Evolutionary conservation across 139 green algal species (phyloP), one percentile per base, ranked within the genome.

Genomic region (Pseudopediastrum boryanum): DNA sequence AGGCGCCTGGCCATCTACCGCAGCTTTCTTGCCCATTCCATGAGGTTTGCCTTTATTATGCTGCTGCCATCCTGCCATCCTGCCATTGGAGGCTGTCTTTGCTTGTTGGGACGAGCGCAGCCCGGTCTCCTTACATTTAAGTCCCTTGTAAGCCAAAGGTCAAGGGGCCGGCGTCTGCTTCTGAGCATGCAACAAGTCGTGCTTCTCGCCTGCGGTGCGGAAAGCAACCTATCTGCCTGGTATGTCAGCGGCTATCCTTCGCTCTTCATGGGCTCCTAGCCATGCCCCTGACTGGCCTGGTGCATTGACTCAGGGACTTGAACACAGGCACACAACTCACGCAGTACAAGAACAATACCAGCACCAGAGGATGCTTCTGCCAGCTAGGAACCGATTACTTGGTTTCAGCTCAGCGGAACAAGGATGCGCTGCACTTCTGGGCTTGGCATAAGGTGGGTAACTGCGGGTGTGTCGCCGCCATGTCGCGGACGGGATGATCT

Each of bases 221-320:
- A 92, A 3, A 33, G 54, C 9, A 85, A 84, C 59, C 79, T 93
- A 1, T 78, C 67, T 0, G 79, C 78, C 12, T 91, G 85, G 85
- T 90, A 31, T 75, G 77, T 7, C 1, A n/a, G 7, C 2, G 61
- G 62, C 2, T n/a, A 4, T 29, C 33, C 12, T 25, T 9, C 16
- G 16, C 4, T 66, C 41, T 73, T 71, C 4, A 3, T 8, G 62
- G 56, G 36, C n/a, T n/a, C 69, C 46, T 69, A 41, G 31, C 56
- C 43, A 23, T 54, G 51, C 29, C 19, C 21, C 0, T 43, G 62
- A 29, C 25, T 38, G 39, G n/a, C n/a, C n/a, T n/a, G n/a, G n/a
- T n/a, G n/a, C n/a, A n/a, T n/a, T n/a, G n/a, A n/a, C 36, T 42
- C 85, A 97, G 93, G 87, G 91, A 97, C 58, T 39, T 95, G 13